Percentiles rank a stretch among this genome's conserved stretches.
Evolutionary conservation across 23 red algal genomes (phyloP).

Genomic region (Agarophyton chilense): DNA sequence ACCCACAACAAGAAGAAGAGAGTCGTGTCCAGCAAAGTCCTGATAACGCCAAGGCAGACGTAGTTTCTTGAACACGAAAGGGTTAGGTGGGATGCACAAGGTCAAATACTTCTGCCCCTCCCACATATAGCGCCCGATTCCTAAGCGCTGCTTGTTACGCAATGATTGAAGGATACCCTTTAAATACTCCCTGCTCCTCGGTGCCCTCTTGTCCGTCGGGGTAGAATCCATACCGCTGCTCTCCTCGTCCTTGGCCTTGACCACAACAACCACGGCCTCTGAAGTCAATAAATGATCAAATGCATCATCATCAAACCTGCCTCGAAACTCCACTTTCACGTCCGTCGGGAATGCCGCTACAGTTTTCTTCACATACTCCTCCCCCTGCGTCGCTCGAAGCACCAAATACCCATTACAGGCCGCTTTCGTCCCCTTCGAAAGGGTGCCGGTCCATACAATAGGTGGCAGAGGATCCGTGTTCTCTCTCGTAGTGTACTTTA

Average conservation of each 20-base stretch:
- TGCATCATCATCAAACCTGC: slow-evolving; percentile 38
- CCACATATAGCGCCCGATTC: slow-evolving; percentile 32
- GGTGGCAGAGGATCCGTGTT: slow-evolving; percentile 39
- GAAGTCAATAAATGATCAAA: slow-evolving; percentile 54
- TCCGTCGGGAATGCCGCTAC: slow-evolving; percentile 12
- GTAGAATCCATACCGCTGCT: not conserved
- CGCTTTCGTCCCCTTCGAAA: slow-evolving; percentile 40
- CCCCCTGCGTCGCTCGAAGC: slow-evolving; percentile 36
- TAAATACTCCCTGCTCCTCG: slow-evolving; percentile 41
- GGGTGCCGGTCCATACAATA: slow-evolving; percentile 43
- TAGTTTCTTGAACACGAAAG: slow-evolving; percentile 50
- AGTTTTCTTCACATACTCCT: slow-evolving; percentile 29
- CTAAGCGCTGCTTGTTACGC: slow-evolving; percentile 50
- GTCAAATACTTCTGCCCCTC: slow-evolving; percentile 42
- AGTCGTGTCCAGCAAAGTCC: slow-evolving; percentile 52
- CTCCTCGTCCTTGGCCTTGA: slow-evolving; percentile 46
- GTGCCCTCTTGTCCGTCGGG: slow-evolving; percentile 16
- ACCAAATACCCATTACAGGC: slow-evolving; percentile 59
- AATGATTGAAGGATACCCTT: slow-evolving; percentile 54
- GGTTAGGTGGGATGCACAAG: slow-evolving; percentile 61
- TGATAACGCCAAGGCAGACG: slow-evolving; percentile 62
- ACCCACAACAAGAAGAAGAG: slow-evolving; percentile 59
- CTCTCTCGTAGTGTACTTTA: slow-evolving; percentile 42
- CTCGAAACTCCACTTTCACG: slow-evolving; percentile 63
- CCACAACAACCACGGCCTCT: slow-evolving; percentile 68